Percentiles rank a stretch among this genome's conserved stretches.
phyloP scores from a whole-genome alignment of 371 early-diverging fungal species.

The Mucor lusitanicus region DNA sequence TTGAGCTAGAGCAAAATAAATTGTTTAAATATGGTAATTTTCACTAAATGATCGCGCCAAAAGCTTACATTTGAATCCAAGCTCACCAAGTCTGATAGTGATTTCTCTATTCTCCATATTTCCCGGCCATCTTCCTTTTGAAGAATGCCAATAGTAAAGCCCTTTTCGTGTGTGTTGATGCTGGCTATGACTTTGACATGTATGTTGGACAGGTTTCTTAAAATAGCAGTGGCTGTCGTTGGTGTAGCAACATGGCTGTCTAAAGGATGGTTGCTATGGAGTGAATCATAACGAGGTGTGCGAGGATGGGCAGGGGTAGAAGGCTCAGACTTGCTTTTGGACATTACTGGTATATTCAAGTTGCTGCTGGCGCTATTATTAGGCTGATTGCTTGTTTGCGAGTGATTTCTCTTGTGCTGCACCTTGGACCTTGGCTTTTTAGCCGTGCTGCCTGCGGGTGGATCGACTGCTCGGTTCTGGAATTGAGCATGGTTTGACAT shows the following conservation, averaged over 20 bases:
- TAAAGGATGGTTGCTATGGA: slow-evolving; percentile 3
- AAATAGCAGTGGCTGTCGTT: not conserved
- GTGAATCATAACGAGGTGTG: slow-evolving; percentile 16
- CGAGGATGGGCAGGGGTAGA: slow-evolving; percentile 15
- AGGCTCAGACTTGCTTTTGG: slow-evolving; percentile 13
- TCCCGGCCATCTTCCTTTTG: slow-evolving; percentile 43
- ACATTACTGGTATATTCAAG: not conserved
- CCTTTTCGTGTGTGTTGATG: slow-evolving; percentile 68
- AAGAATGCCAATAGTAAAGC: slow-evolving; percentile 55
- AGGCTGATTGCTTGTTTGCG: not conserved
- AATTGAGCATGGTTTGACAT: slow-evolving; percentile 10
- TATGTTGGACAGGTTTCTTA: slow-evolving; percentile 38
- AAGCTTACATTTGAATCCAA: slow-evolving; percentile 70
- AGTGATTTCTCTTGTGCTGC: not conserved
- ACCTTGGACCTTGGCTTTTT: not conserved
- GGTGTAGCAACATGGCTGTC: slow-evolving; percentile 10
- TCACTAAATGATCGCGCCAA: not conserved
- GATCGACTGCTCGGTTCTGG: not conserved
- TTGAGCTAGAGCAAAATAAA: slow-evolving; percentile 24
- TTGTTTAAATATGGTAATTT: not conserved
- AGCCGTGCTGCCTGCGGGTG: not conserved
- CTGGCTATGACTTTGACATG: slow-evolving; percentile 65
- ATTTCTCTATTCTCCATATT: slow-evolving; percentile 83
- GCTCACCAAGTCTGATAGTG: slow-evolving; percentile 75
- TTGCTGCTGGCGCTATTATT: not conserved